These are phyloP conservation scores for Trametes sp. DNA, from an alignment of 1,284 basidiomycete genomes.

Conservation along the genomic window DNA sequence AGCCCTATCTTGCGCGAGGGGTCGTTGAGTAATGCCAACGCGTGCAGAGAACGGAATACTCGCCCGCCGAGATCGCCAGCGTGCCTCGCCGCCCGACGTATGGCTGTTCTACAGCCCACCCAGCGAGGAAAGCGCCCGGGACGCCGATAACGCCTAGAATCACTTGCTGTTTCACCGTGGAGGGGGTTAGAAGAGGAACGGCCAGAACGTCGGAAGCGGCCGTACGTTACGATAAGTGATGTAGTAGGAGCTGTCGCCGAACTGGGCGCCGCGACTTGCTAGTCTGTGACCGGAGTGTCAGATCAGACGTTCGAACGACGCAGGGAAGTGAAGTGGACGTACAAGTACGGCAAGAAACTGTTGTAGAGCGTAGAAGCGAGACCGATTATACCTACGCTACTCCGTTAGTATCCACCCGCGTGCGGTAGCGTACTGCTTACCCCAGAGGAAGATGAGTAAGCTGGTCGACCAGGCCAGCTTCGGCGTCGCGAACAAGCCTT, in stretches of 20 bases:
- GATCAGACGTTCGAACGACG: too few relatives aligned
- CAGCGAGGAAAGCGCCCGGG: conserved; percentile 71
- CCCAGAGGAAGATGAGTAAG: conserved; percentile 64
- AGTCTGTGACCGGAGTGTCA: conserved; percentile 41
- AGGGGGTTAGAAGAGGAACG: not conserved
- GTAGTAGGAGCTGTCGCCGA: conserved; percentile 57
- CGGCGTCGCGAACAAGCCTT: conserved; percentile 59
- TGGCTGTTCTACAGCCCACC: conserved; percentile 68
- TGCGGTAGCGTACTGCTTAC: conserved; percentile 34
- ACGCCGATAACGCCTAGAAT: conserved; percentile 73
- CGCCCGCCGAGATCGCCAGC: conserved; percentile 61
- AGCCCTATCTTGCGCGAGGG: conserved; percentile 55
- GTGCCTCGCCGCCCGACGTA: conserved; percentile 69
- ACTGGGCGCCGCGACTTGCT: conserved; percentile 54
- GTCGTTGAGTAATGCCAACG: conserved; percentile 50
- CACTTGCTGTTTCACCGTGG: conserved; percentile 47
- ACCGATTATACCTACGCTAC: conserved; percentile 58
- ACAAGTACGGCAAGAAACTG: conserved; percentile 58
- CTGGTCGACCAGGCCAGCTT: conserved; percentile 66
- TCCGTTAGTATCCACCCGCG: not conserved
- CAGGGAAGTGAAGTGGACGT: conserved; percentile 24
- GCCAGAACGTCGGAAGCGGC: conserved; percentile 9
- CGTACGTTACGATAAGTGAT: conserved; percentile 61
- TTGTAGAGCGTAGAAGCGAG: conserved; percentile 69
- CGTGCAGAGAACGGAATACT: conserved; percentile 46